These are phyloP conservation scores for Heimioporus sp. DNA, from an alignment of 768 basidiomycete genomes.

Conservation along the genomic window DNA sequence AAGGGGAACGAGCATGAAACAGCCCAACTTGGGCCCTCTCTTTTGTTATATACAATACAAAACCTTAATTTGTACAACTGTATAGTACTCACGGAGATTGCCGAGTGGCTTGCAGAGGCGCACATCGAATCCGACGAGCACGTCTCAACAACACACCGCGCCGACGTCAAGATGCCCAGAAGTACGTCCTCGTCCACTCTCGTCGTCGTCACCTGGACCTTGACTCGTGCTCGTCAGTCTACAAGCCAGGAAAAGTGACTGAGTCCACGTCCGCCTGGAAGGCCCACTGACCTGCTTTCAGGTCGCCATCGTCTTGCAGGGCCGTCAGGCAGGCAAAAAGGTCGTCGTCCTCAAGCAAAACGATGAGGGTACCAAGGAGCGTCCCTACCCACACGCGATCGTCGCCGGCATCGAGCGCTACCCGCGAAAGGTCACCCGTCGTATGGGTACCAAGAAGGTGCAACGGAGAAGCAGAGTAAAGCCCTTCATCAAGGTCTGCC, in stretches of 20 bases:
- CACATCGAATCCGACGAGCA: constrained; percentile 13
- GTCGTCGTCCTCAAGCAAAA: constrained; percentile 98
- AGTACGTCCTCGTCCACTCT: constrained; percentile 21
- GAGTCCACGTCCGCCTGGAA: background rate
- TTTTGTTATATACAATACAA: too few species aligned
- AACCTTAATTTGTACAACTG: constrained; percentile 21
- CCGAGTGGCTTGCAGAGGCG: constrained; percentile 34
- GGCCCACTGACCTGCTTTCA: constrained; percentile 27
- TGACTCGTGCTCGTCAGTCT: constrained; percentile 51
- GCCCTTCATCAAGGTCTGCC: constrained; percentile 96
- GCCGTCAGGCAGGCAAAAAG: constrained; percentile 99
- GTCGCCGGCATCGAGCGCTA: constrained; percentile 98
- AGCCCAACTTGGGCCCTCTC: too few species aligned
- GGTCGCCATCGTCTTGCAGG: constrained; percentile 97
- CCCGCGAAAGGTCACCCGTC: constrained; percentile 95
- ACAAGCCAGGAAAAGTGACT: constrained; percentile 90
- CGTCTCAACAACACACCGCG: constrained; percentile 25
- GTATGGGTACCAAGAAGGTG: constrained; percentile 96
- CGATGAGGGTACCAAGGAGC: constrained; percentile 96
- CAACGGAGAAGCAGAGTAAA: constrained; percentile 94
- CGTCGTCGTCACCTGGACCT: background rate
- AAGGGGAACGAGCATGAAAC: too few species aligned
- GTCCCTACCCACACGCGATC: constrained; percentile 96
- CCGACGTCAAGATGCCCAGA: constrained; percentile 44
- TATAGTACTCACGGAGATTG: constrained; percentile 27